Base-by-base conservation (phyloP, 2,329 filamentous ascomycete species). In the Trichocomaceae sp. region DNA sequence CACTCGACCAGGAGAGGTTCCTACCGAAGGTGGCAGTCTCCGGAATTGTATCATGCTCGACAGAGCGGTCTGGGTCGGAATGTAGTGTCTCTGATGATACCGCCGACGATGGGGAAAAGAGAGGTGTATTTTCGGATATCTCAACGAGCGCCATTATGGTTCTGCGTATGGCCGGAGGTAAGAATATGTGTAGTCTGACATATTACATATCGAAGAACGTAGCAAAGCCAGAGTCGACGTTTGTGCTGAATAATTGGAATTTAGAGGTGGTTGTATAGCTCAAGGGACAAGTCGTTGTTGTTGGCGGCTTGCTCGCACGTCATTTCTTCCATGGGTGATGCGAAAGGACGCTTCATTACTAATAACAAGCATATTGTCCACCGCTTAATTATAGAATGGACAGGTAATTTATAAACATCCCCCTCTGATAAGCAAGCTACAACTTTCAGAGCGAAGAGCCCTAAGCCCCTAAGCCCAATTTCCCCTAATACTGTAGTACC, bases 1-100 rank as follows among this genome's bases (percentile, higher is more conserved):
- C 81, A 61, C 80, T 83, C 23, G 75, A 74, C 82, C 83, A 86
- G 55, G 72, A 79, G 49, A 87, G 77, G 15, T 76, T 83, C 19
- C 84, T 76, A 1, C 83, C 83, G 20, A 78, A 69, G 0, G 76
- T 75, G 0, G 81, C 80, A 1, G 81, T 80, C 61, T 85, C 83
- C 2, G 79, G 82, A 0, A 84, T 64, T 5, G 83, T 78, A 58
- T 81, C 77, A 60, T 83, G 79, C 62, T 85, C 81, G 56, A 84
- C 44, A 26, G 33, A 57, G 39, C 55, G 55, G 6, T 49, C 55
- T 71, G 61, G 62, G 67, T 60, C 22, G 39, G 47, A 22, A 26
- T 20, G 39, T 3, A 55, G 49, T n/a, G 19, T 45, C 35, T 47
- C 20, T 9, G 52, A 44, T 15, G 17, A 42, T 29, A 35, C 29